phyloP scores from a whole-genome alignment of 352 stramenopile species.

The Globisporangium spiculum region DNA sequence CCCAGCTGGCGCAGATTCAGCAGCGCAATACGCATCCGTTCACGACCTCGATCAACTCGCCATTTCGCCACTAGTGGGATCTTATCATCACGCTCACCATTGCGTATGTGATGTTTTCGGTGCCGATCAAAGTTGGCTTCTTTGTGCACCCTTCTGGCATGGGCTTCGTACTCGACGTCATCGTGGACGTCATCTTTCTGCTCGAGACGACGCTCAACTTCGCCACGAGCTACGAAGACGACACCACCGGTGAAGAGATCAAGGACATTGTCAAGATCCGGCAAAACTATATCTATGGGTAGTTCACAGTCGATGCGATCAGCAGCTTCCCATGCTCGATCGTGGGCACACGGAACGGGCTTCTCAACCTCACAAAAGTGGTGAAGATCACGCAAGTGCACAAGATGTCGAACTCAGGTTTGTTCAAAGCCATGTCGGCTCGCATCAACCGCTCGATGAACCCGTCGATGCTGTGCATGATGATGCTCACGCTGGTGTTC shows the following conservation, averaged over 20 bases:
- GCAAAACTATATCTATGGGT: constrained; percentile 51
- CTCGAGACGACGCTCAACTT: constrained; percentile 59
- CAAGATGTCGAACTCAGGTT: constrained; percentile 48
- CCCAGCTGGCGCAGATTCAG: constrained; percentile 57
- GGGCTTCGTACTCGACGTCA: constrained; percentile 37
- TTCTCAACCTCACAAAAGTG: constrained; percentile 49
- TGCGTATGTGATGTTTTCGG: constrained; percentile 53
- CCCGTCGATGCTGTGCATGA: constrained; percentile 62
- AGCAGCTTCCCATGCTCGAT: constrained; percentile 54
- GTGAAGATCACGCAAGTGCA: constrained; percentile 56
- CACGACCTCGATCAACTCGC: constrained; percentile 61
- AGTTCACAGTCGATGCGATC: constrained; percentile 49
- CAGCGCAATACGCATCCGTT: constrained; percentile 42
- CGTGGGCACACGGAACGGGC: constrained; percentile 24
- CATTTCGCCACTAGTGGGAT: constrained; percentile 61
- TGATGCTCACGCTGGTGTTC: constrained; percentile 68
- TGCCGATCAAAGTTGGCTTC: constrained; percentile 57
- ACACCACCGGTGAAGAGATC: constrained; percentile 57
- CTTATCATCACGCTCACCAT: constrained; percentile 49
- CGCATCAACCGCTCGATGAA: constrained; percentile 69
- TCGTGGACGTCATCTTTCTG: constrained; percentile 58
- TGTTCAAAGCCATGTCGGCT: constrained; percentile 32
- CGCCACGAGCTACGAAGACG: constrained; percentile 65
- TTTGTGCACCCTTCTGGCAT: constrained; percentile 27
- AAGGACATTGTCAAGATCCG: constrained; percentile 55